phyloP scores from a whole-genome alignment of 495 filamentous ascomycete species.

The Halenospora varia region DNA sequence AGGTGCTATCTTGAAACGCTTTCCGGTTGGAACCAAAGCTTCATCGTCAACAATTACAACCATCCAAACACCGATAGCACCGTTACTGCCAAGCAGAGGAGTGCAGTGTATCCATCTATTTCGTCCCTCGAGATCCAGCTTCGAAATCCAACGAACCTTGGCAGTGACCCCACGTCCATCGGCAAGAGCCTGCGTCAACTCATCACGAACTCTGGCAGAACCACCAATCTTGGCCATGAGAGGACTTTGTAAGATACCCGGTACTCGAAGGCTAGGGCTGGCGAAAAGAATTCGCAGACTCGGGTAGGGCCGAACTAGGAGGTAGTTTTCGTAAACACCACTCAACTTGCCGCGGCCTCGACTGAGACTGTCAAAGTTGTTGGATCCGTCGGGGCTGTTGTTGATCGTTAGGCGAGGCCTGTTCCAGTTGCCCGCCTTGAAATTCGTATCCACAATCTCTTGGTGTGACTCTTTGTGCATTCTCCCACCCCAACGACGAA shows the following conservation, averaged over 20 bases:
- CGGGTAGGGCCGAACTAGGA: slow-evolving; percentile 58
- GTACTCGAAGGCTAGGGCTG: slow-evolving; percentile 58
- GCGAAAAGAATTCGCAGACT: slow-evolving; percentile 62
- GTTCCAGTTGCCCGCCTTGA: slow-evolving; percentile 26
- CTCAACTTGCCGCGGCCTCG: slow-evolving; percentile 28
- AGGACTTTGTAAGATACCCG: slow-evolving; percentile 59
- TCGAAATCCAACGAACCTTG: slow-evolving; percentile 54
- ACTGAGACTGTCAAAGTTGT: slow-evolving; percentile 1
- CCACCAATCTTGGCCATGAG: slow-evolving; percentile 60
- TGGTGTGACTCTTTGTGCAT: slow-evolving; percentile 51
- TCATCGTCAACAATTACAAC: slow-evolving; percentile 56
- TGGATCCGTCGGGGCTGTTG: slow-evolving; percentile 7
- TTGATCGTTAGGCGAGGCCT: slow-evolving; percentile 36
- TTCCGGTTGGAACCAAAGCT: slow-evolving; percentile 8
- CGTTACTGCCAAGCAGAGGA: slow-evolving; percentile 52
- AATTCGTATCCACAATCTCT: slow-evolving; percentile 30
- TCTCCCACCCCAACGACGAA: slow-evolving; percentile 48
- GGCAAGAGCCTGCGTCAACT: slow-evolving; percentile 48
- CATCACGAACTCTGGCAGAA: slow-evolving; percentile 43
- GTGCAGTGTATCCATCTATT: slow-evolving; percentile 61
- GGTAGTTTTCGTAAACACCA: slow-evolving; percentile 53
- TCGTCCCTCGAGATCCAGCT: slow-evolving; percentile 39
- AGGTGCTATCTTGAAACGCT: slow-evolving; percentile 20
- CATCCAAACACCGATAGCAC: slow-evolving; percentile 62
- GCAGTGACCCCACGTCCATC: slow-evolving; percentile 55